phyloP scores from a whole-genome alignment of 2,329 filamentous ascomycete species.

The Ophiostoma perfectum region DNA sequence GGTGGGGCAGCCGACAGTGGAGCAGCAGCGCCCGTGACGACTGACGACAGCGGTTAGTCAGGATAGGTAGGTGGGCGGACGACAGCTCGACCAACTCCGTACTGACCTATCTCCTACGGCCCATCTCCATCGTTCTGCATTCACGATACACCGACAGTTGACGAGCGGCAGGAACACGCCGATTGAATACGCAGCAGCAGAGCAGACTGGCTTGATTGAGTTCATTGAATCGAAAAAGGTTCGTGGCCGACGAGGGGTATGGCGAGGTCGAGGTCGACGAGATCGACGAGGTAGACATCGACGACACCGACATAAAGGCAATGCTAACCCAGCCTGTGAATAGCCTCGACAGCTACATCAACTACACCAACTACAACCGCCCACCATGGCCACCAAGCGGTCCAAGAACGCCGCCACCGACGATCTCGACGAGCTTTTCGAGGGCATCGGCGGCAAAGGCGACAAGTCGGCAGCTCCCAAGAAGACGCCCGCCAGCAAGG shows the following conservation, averaged over 20 bases:
- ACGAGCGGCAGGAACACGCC: no score
- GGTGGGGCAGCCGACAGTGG: slow-evolving; percentile 21
- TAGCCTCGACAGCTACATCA: neutral
- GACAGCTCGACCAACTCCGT: neutral
- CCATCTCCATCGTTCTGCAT: slow-evolving; percentile 1
- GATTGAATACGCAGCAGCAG: neutral
- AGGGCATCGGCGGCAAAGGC: slow-evolving; percentile 47
- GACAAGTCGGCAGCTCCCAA: slow-evolving; percentile 29
- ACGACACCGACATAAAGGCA: neutral
- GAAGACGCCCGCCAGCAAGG: slow-evolving; percentile 35
- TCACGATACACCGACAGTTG: neutral
- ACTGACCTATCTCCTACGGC: neutral
- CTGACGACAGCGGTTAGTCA: slow-evolving; percentile 12
- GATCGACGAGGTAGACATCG: neutral
- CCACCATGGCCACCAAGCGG: slow-evolving; percentile 55
- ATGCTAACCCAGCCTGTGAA: neutral
- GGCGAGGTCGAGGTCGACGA: no score
- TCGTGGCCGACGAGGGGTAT: neutral
- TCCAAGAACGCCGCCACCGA: slow-evolving; percentile 52
- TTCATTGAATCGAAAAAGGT: neutral
- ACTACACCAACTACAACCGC: neutral
- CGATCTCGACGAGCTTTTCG: slow-evolving; percentile 61
- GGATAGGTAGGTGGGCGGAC: slow-evolving; percentile 6
- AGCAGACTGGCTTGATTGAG: neutral
- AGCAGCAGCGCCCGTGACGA: slow-evolving; percentile 23